Conservation (phyloP, 1,284 basidiomycete genomes). For the Malassezia psittaci region DNA sequence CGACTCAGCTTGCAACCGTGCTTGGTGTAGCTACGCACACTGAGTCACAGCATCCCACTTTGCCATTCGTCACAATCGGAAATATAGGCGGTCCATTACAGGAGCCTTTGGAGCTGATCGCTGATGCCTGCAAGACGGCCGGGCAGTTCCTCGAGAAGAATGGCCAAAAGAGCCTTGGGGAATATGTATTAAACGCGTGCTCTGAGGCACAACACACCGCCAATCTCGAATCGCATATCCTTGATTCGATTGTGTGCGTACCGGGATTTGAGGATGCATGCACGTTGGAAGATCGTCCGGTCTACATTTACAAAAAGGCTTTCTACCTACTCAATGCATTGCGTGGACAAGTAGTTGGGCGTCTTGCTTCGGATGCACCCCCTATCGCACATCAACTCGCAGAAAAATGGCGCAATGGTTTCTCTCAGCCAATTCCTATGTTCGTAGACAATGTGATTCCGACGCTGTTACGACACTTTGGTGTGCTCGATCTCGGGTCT, state of each 20-base stretch:
- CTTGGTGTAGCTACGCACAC: slow-evolving; percentile 43
- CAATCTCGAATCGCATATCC: slow-evolving; percentile 19
- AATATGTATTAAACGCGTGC: slow-evolving; percentile 61
- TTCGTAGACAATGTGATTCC: slow-evolving; percentile 80
- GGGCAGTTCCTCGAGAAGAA: slow-evolving; percentile 58
- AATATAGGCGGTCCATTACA: slow-evolving; percentile 61
- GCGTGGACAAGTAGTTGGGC: slow-evolving; percentile 50
- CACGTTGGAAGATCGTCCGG: slow-evolving; percentile 23
- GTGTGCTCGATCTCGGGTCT: slow-evolving; percentile 60
- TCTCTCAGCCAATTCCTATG: slow-evolving; percentile 54
- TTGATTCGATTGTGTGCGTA: slow-evolving; percentile 13
- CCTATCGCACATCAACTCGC: background rate
- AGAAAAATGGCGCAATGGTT: background rate
- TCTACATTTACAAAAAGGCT: slow-evolving; percentile 81
- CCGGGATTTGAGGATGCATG: slow-evolving; percentile 34
- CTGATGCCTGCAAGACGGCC: slow-evolving; percentile 60
- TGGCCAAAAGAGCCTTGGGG: slow-evolving; percentile 62
- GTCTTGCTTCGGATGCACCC: background rate
- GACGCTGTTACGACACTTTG: slow-evolving; percentile 66
- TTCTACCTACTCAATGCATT: slow-evolving; percentile 68
- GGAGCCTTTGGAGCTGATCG: slow-evolving; percentile 62
- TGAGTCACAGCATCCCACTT: slow-evolving; percentile 61
- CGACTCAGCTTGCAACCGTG: slow-evolving; percentile 23
- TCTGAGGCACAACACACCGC: slow-evolving; percentile 51
- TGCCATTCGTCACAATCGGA: slow-evolving; percentile 65